A percentile compares a stretch with the other conserved stretches of the same genome.
These are phyloP conservation scores for Nicotiana otophora DNA, from an alignment of 257 asterid genomes.

Conservation along the genomic window DNA sequence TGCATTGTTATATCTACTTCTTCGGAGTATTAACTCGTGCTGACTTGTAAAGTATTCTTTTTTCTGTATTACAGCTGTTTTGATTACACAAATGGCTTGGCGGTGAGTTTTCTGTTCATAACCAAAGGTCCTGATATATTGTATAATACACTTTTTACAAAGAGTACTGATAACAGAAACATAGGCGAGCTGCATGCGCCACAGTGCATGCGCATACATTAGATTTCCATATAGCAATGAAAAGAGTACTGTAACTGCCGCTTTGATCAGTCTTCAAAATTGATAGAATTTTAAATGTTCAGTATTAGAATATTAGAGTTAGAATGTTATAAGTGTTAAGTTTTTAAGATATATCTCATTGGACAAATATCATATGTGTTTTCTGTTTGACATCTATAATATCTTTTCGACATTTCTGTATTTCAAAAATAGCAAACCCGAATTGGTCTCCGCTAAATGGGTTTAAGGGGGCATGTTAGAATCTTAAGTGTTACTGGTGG, in stretches of 20 bases:
- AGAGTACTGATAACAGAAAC: neutral
- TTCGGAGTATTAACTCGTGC: neutral
- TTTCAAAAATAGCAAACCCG: neutral
- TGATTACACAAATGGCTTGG: slow-evolving; percentile 94
- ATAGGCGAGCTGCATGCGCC: neutral
- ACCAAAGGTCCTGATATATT: neutral
- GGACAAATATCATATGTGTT: neutral
- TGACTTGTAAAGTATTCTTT: slow-evolving; percentile 4
- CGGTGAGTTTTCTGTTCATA: slow-evolving; percentile 59
- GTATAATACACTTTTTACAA: neutral
- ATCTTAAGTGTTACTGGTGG: neutral
- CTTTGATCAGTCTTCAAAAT: neutral
- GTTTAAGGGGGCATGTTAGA: neutral
- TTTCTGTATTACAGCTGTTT: slow-evolving; percentile 74
- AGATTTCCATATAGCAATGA: neutral
- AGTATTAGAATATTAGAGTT: neutral
- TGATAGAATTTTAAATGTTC: neutral
- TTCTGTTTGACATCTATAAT: neutral
- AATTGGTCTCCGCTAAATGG: neutral
- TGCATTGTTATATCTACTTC: neutral
- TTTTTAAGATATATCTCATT: neutral
- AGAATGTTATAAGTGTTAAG: neutral
- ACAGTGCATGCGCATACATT: neutral
- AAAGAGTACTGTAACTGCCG: neutral
- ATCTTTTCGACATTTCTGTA: neutral